Percentiles rank a stretch among this genome's conserved stretches.
phyloP scores from a whole-genome alignment of 257 asterid genomes.

The Penstemon davidsonii region DNA sequence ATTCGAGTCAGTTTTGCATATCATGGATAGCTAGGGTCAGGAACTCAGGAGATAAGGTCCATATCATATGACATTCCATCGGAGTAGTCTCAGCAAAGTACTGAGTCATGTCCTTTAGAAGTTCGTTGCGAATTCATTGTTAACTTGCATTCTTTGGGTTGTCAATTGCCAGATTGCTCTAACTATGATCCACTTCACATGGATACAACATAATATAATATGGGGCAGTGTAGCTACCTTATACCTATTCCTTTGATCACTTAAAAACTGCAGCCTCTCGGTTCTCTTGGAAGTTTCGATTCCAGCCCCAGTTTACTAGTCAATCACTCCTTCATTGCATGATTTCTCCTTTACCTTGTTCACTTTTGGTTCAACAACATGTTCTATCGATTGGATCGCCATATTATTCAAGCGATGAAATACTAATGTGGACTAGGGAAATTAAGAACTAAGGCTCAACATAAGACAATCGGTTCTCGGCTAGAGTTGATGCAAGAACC shows the following conservation, averaged over 20 bases:
- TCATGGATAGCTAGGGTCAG: too few species aligned
- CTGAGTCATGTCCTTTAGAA: too few species aligned
- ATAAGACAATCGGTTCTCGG: conserved; percentile 72
- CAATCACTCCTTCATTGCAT: conserved; percentile 38
- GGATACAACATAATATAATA: conserved; percentile 73
- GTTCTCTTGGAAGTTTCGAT: conserved; percentile 76
- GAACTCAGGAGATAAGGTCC: too few species aligned
- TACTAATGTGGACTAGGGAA: conserved; percentile 81
- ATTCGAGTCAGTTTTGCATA: too few species aligned
- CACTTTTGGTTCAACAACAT: conserved; percentile 26
- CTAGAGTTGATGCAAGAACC: conserved; percentile 83
- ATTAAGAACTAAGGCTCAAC: conserved; percentile 57
- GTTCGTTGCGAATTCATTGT: conserved; percentile 69
- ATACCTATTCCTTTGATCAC: conserved; percentile 56
- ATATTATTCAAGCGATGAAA: conserved; percentile 1
- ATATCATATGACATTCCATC: too few species aligned
- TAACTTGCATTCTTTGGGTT: conserved; percentile 82
- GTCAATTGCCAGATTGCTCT: conserved; percentile 85
- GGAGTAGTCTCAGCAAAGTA: too few species aligned
- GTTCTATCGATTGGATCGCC: conserved; percentile 10
- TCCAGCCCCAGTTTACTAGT: conserved; percentile 62
- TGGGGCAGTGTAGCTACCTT: conserved; percentile 78
- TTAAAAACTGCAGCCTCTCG: conserved; percentile 65
- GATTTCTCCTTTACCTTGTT: conserved; percentile 52
- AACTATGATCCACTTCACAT: conserved; percentile 82